These are phyloP conservation scores for Trichosporon asahii DNA, from an alignment of 1,284 basidiomycete species.

Conservation along the genomic window DNA sequence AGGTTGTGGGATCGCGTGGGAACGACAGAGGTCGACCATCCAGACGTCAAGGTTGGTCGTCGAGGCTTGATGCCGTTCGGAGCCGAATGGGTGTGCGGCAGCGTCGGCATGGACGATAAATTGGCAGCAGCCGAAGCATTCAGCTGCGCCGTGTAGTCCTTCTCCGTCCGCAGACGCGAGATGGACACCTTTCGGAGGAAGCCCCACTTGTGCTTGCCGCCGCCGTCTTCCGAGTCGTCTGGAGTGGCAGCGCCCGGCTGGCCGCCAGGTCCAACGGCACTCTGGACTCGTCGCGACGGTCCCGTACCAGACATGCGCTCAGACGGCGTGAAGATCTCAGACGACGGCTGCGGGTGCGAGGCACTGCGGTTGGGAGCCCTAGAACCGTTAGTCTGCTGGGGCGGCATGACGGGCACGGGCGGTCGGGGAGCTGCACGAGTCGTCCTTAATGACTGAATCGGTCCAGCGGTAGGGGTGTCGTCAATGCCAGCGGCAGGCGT, in stretches of 20 bases:
- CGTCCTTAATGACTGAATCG: constrained; percentile 13
- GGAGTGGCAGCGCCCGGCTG: not conserved
- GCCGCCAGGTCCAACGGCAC: constrained; percentile 12
- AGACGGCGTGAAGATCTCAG: constrained; percentile 1
- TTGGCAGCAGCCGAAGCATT: constrained; percentile 39
- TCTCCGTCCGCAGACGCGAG: constrained; percentile 54
- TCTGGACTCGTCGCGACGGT: constrained; percentile 17
- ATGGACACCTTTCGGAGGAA: constrained; percentile 96
- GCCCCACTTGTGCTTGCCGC: constrained; percentile 63
- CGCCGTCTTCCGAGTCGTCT: constrained; percentile 17
- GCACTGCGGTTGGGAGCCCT: constrained; percentile 1
- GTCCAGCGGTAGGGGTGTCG: constrained; percentile 7
- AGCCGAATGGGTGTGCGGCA: constrained; percentile 39
- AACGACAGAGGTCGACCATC: constrained; percentile 20
- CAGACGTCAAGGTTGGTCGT: constrained; percentile 14
- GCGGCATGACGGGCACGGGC: not conserved
- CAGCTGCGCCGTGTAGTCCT: constrained; percentile 26
- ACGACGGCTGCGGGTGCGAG: not conserved
- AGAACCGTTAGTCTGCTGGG: constrained; percentile 1
- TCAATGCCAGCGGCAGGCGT: not conserved
- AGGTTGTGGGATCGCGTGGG: constrained; percentile 14
- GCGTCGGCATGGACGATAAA: constrained; percentile 33
- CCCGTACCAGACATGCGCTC: constrained; percentile 11
- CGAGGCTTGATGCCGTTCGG: constrained; percentile 23
- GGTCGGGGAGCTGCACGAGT: constrained; percentile 10